Evolutionary conservation across 2,329 filamentous ascomycete species (phyloP).

Genomic region (Aspergillus chevalieri): DNA sequence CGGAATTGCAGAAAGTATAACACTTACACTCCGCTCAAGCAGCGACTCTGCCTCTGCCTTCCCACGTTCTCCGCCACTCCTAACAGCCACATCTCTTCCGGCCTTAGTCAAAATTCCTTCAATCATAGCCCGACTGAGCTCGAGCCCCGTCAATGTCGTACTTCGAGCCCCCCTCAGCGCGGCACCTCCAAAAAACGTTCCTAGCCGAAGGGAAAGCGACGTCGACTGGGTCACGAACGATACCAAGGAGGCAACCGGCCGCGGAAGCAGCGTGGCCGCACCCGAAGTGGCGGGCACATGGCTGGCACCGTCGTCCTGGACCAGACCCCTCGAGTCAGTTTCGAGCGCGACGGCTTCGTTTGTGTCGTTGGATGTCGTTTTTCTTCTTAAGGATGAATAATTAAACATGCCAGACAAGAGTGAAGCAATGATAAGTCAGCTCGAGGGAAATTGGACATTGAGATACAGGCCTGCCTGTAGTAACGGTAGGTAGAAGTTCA

Average conservation of each 20-base stretch:
- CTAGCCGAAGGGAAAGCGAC: constrained; percentile 39
- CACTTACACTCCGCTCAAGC: constrained; percentile 41
- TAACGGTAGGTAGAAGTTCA: too few relatives aligned
- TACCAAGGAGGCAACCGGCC: constrained; percentile 39
- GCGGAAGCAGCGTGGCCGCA: constrained; percentile 35
- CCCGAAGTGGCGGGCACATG: constrained; percentile 25
- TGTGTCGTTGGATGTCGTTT: not conserved
- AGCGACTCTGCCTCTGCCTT: constrained; percentile 39
- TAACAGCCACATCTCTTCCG: constrained; percentile 38
- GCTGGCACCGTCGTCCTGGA: constrained; percentile 8
- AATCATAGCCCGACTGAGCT: constrained; percentile 40
- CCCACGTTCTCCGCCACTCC: constrained; percentile 44
- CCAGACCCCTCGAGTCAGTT: constrained; percentile 1
- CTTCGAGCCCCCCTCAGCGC: constrained; percentile 40
- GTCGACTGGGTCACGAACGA: constrained; percentile 41
- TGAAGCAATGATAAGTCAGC: not conserved
- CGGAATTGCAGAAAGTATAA: not conserved
- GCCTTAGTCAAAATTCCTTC: constrained; percentile 40
- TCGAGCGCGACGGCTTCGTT: not conserved
- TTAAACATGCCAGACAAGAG: not conserved
- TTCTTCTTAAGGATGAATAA: not conserved
- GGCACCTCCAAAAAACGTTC: constrained; percentile 38
- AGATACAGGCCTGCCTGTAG: too few relatives aligned
- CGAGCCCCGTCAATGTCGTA: constrained; percentile 40
- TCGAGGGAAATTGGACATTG: not conserved